Conservation (phyloP, 768 basidiomycete genomes). For the Neoboletus magnificus region DNA sequence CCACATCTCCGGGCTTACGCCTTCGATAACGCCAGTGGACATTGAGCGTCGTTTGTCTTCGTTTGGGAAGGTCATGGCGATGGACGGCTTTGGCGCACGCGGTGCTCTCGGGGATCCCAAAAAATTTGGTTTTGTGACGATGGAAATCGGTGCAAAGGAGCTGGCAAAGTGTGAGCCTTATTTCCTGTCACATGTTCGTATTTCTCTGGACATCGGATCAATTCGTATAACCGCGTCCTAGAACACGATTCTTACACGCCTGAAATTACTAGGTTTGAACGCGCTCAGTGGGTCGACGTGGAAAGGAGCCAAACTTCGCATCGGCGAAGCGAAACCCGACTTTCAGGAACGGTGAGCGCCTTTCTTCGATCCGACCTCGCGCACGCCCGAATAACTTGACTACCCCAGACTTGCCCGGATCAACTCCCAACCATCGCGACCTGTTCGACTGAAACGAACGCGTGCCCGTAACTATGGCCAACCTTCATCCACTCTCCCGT, state of each 20-base stretch:
- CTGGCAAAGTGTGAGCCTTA: slow-evolving; percentile 59
- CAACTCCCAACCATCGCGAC: slow-evolving; percentile 21
- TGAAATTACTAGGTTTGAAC: slow-evolving; percentile 55
- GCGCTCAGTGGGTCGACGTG: slow-evolving; percentile 77
- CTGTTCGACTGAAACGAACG: slow-evolving; percentile 42
- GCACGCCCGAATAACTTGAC: neutral
- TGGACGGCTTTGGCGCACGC: slow-evolving; percentile 65
- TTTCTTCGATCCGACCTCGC: neutral
- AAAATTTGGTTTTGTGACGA: slow-evolving; percentile 71
- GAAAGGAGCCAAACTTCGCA: slow-evolving; percentile 82
- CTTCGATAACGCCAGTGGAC: slow-evolving; percentile 55
- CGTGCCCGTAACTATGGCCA: slow-evolving; percentile 36
- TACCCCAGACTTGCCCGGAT: slow-evolving; percentile 10
- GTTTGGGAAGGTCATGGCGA: slow-evolving; percentile 65
- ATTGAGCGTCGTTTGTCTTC: slow-evolving; percentile 54
- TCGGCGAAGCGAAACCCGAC: slow-evolving; percentile 82
- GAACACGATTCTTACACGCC: slow-evolving; percentile 1
- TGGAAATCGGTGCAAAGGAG: slow-evolving; percentile 59
- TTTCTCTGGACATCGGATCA: neutral
- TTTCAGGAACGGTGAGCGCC: slow-evolving; percentile 53
- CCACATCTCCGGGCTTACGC: slow-evolving; percentile 74
- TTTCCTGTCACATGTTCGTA: neutral
- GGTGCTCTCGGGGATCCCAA: slow-evolving; percentile 65
- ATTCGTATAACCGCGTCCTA: neutral
- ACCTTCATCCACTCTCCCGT: slow-evolving; percentile 61